A percentile compares a stretch with the other conserved stretches of the same genome.
Evolutionary conservation across 441 rosid species (phyloP).

Genomic region (Isatis lusitanica): DNA sequence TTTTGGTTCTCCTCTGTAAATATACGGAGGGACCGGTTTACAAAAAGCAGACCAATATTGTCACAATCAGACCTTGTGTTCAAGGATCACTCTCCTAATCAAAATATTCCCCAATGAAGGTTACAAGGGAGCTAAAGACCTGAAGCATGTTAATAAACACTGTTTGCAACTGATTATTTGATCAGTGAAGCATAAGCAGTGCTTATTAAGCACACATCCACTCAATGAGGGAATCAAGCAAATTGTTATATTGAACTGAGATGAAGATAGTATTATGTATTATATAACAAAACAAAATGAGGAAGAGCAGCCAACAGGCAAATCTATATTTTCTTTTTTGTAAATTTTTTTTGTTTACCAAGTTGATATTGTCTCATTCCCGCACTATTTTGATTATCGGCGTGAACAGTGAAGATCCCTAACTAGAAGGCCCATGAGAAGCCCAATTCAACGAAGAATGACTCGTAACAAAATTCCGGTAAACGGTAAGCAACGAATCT

Average conservation of each 20-base stretch:
- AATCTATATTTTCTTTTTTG: no score
- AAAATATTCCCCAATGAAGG: no score
- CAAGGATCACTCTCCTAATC: background rate
- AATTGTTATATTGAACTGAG: background rate
- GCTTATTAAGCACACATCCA: background rate
- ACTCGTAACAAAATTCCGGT: background rate
- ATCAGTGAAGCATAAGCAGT: background rate
- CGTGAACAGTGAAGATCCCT: background rate
- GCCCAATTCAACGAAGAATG: background rate
- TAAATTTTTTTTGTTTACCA: no score
- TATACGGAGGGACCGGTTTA: no score
- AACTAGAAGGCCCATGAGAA: conserved; percentile 12
- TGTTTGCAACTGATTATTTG: background rate
- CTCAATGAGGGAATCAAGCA: background rate
- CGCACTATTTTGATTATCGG: no score
- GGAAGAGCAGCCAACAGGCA: no score
- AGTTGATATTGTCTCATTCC: no score
- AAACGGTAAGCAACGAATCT: conserved; percentile 23
- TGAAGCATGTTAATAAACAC: background rate
- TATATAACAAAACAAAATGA: background rate
- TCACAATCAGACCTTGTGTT: no score
- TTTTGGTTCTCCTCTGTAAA: background rate
- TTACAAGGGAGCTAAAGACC: no score
- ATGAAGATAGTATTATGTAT: background rate
- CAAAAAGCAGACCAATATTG: no score